Conservation (phyloP, 2,329 filamentous ascomycete species). For the Xylaria sp. region DNA sequence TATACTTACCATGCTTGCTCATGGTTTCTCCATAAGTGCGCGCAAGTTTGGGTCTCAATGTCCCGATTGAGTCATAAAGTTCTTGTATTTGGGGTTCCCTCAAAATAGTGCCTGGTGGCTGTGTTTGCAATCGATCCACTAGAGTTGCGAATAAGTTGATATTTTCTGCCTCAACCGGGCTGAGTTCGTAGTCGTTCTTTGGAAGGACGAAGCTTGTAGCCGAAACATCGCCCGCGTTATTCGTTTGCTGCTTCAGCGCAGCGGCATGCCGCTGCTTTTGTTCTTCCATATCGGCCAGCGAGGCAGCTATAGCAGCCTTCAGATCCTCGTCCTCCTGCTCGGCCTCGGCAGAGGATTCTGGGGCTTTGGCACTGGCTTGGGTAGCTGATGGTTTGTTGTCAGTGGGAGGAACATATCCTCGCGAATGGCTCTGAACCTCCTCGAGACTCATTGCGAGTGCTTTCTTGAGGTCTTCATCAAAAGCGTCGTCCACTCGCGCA, state of each 20-base stretch:
- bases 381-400: conserved; percentile 50
- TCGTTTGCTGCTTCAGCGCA: conserved; percentile 81
- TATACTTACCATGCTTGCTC: conserved; percentile 90
- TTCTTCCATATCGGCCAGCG: conserved; percentile 95
- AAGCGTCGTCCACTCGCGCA: conserved; percentile 87
- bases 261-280: conserved; percentile 93
- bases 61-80: conserved; percentile 96
- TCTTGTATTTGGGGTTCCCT: conserved; percentile 98
- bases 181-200: conserved; percentile 95
- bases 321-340: conserved; percentile 94
- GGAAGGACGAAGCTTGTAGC: conserved; percentile 70
- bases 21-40: conserved; percentile 98
- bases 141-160: conserved; percentile 96
- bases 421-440: conserved; percentile 81
- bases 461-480: conserved; percentile 93
- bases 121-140: conserved; percentile 93
- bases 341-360: conserved; percentile 70
- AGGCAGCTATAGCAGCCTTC: conserved; percentile 94
- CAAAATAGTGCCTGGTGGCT: conserved; percentile 94
- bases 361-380: conserved; percentile 51
- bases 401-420: conserved; percentile 75
- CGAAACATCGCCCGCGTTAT: conserved; percentile 60
- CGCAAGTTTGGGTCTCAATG: conserved; percentile 90
- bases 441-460: conserved; percentile 97
- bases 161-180: conserved; percentile 93